Evolutionary conservation across 306 rosid species (phyloP), one percentile per base, ranked within the genome.

Genomic region (Cucurbita pepo): DNA sequence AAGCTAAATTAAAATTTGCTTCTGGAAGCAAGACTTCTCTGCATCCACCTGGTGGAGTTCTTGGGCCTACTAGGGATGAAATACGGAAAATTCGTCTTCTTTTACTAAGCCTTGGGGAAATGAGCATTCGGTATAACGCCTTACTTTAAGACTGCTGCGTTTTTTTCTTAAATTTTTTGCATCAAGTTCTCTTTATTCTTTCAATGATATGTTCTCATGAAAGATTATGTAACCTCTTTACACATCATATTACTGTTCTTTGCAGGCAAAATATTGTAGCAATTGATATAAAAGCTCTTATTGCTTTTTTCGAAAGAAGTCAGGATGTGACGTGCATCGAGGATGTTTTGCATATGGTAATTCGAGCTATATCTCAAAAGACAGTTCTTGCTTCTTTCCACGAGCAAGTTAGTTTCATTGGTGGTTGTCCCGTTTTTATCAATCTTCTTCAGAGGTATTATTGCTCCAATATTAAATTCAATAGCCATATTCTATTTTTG

Each of bases 391-490:
- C 91, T 73, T 83, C 91, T 79, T 93, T 93, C 80, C 90, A 88
- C 81, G 98, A 93, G 71, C 97, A 90, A 83, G 95, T 89, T 77
- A 80, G 88, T 83, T 67, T 74, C 40, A 64, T 89, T 19, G 84
- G 93, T 79, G 98, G 97, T 73, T 89, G 95, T 79, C 95, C 85
- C 69, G 77, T 94, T 79, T 94, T 94, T 86, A 90, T 86, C 85
- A 94, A 94, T 86, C 97, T 94, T 81, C 97, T 94, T 79, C 96
- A 85, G 82, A 87, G 97, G 98, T 94, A 81, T 75, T 86, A 66
- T 19, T 65, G 30, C 52, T 65, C 5, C 47, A 30, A 7, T 25
- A 56, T 25, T 12, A 59, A 6, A 59, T 59, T n/a, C 63, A 58
- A 13, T 25, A 58, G 70, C n/a, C 44, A 64, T 2, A 30, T 64